Evolutionary conservation across 305 asterid genomes (phyloP).

Genomic region (Fraxinus angustifolia): DNA sequence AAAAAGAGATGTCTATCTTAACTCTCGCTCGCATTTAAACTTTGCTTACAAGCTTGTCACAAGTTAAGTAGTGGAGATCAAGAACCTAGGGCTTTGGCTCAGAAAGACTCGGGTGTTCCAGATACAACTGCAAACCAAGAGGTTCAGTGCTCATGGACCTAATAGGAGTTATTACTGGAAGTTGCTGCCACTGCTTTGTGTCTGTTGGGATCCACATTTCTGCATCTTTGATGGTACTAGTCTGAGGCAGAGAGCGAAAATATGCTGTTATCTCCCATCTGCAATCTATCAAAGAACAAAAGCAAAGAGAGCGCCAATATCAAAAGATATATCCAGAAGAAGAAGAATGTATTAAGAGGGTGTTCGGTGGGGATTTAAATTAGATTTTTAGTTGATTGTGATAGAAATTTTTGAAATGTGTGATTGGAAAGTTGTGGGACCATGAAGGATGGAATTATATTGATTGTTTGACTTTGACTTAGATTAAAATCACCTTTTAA

Average conservation of each 20-base stretch:
- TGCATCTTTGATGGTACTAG: slow-evolving; percentile 48
- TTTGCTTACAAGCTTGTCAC: neutral
- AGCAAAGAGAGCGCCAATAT: neutral
- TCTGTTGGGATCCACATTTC: slow-evolving; percentile 85
- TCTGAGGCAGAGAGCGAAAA: slow-evolving; percentile 60
- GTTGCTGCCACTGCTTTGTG: slow-evolving; percentile 80
- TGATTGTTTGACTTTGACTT: too few relatives aligned
- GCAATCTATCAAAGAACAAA: slow-evolving; percentile 48
- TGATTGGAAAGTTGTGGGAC: too few relatives aligned
- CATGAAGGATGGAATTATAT: too few relatives aligned
- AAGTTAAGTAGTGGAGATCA: neutral
- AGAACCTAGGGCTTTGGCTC: slow-evolving; percentile 34
- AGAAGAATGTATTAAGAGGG: neutral
- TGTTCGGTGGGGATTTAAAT: too few relatives aligned
- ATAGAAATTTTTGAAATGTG: too few relatives aligned
- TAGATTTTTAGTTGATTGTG: too few relatives aligned
- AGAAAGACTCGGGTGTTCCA: slow-evolving; percentile 64
- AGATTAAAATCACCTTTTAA: too few relatives aligned
- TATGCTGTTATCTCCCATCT: slow-evolving; percentile 94
- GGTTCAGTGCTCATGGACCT: slow-evolving; percentile 88
- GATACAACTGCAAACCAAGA: slow-evolving; percentile 74
- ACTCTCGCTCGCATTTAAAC: neutral
- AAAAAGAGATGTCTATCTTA: neutral
- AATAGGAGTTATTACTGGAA: slow-evolving; percentile 68
- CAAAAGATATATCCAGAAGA: neutral